A percentile compares a stretch with the other conserved stretches of the same genome.
These are phyloP conservation scores for Leccinum obscurum DNA, from an alignment of 768 basidiomycete species.

Conservation along the genomic window DNA sequence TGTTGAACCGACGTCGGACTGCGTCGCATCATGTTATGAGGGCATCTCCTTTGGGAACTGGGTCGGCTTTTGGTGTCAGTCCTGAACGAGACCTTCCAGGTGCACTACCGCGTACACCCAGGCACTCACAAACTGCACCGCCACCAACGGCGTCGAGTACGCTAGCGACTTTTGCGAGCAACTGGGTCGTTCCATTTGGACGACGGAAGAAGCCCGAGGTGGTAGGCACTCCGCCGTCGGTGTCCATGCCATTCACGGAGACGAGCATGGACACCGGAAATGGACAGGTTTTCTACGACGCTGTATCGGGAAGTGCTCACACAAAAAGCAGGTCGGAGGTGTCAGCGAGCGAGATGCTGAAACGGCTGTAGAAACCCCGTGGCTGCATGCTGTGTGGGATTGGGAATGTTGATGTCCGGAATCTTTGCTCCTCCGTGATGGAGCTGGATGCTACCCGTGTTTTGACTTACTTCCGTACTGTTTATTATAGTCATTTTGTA, in stretches of 20 bases:
- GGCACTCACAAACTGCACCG: conserved; percentile 14
- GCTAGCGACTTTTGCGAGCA: conserved; percentile 58
- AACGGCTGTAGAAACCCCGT: conserved; percentile 20
- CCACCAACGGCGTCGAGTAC: conserved; percentile 48
- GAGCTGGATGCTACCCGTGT: neutral
- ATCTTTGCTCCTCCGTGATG: neutral
- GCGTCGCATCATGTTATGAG: conserved; percentile 59
- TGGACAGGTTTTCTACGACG: conserved; percentile 23
- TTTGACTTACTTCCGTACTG: conserved; percentile 5
- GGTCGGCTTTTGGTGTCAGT: neutral
- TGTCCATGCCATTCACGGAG: conserved; percentile 8
- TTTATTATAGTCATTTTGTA: neutral
- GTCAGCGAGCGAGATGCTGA: conserved; percentile 43
- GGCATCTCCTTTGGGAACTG: conserved; percentile 44
- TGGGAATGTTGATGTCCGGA: neutral
- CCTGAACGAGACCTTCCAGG: neutral
- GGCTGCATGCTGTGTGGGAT: neutral
- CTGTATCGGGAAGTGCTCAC: conserved; percentile 12
- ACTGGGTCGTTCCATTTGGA: conserved; percentile 67
- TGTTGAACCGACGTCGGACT: conserved; percentile 50
- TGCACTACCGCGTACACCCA: conserved; percentile 6
- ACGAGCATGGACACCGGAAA: conserved; percentile 22
- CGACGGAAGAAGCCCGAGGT: conserved; percentile 43
- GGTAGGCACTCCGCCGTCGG: conserved; percentile 2
- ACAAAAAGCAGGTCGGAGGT: conserved; percentile 17